Evolutionary conservation across 2,329 filamentous ascomycete species (phyloP).

Genomic region (Helotiales sp.): DNA sequence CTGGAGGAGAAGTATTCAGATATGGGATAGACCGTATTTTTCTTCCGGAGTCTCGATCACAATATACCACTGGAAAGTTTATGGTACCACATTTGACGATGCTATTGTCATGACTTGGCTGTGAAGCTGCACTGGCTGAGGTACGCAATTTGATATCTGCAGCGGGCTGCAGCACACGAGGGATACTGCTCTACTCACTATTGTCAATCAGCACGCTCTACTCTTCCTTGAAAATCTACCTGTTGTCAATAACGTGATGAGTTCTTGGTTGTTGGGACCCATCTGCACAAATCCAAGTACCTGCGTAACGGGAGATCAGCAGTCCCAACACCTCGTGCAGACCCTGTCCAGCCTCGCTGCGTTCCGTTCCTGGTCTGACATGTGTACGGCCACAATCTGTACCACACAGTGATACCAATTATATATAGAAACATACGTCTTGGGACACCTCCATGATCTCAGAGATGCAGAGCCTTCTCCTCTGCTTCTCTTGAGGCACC

Average conservation of each 20-base stretch:
- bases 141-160: too few species aligned
- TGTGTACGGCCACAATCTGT: background rate
- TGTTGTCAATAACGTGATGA: background rate
- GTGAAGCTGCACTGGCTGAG: too few species aligned
- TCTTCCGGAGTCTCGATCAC: background rate
- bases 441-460: too few species aligned
- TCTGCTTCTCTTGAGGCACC: too few species aligned
- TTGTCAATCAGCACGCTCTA: too few species aligned
- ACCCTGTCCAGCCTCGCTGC: background rate
- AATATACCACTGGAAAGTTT: background rate
- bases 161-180: too few species aligned
- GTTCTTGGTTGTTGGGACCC: too few species aligned
- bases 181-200: too few species aligned
- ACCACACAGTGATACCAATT: background rate
- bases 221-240: too few species aligned
- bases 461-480: too few species aligned
- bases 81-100: background rate
- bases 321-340: background rate
- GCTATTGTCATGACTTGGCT: too few species aligned
- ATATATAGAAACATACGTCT: background rate
- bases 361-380: background rate
- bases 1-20: background rate
- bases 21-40: background rate
- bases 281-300: background rate
- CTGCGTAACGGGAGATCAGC: background rate